phyloP scores from a whole-genome alignment of 2,329 filamentous ascomycete genomes.

The Claviceps sp. region DNA sequence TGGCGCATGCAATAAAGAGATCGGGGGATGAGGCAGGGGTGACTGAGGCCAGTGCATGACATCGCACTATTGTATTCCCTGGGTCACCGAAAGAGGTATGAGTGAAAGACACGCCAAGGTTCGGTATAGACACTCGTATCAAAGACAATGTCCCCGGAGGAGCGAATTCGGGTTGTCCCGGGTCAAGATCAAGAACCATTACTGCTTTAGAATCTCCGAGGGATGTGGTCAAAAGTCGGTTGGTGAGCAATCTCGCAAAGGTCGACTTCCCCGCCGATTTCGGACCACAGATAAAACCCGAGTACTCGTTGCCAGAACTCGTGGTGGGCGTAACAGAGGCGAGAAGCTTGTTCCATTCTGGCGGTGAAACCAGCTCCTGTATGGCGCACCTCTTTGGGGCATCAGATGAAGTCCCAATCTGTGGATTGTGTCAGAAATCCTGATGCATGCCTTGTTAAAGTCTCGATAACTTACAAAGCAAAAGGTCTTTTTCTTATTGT shows the following conservation, averaged over 20 bases:
- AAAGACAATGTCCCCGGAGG: constrained; percentile 58
- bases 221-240: constrained; percentile 45
- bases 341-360: constrained; percentile 49
- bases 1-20: constrained; percentile 50
- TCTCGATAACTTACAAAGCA: constrained; percentile 30
- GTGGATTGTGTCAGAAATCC: neutral
- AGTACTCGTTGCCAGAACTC: constrained; percentile 21
- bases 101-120: constrained; percentile 55
- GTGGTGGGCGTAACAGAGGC: constrained; percentile 25
- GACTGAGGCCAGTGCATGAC: constrained; percentile 53
- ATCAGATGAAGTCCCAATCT: constrained; percentile 43
- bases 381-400: constrained; percentile 33
- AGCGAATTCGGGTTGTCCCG: constrained; percentile 63
- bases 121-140: constrained; percentile 42
- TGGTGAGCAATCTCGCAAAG: constrained; percentile 52
- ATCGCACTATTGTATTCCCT: constrained; percentile 32
- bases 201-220: constrained; percentile 8
- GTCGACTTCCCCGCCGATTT: constrained; percentile 68
- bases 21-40: constrained; percentile 53
- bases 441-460: constrained; percentile 10
- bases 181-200: constrained; percentile 60
- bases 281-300: constrained; percentile 51
- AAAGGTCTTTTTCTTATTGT: constrained; percentile 23
- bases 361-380: constrained; percentile 41
- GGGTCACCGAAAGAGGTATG: constrained; percentile 31